These are phyloP conservation scores for Lentinula novae-zelandiae DNA, from an alignment of 1,284 basidiomycete species.

Conservation along the genomic window DNA sequence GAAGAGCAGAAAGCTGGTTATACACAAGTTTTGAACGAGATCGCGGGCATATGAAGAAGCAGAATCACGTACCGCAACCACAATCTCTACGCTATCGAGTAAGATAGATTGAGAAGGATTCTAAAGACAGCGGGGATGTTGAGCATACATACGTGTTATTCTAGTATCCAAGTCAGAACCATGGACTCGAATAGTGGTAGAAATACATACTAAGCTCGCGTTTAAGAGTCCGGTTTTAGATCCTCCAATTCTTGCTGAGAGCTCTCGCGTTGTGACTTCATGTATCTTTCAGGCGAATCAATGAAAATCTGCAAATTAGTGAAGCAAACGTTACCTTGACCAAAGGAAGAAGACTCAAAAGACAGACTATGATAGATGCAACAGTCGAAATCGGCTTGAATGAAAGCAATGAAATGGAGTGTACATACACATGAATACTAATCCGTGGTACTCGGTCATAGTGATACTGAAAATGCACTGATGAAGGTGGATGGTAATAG, in stretches of 20 bases:
- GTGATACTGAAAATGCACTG: constrained; percentile 65
- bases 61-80: constrained; percentile 58
- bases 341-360: constrained; percentile 65
- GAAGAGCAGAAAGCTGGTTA: constrained; percentile 48
- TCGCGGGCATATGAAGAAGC: no score
- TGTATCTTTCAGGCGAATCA: constrained; percentile 50
- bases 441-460: constrained; percentile 50
- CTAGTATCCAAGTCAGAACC: constrained; percentile 29
- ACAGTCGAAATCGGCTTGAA: neutral
- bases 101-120: neutral
- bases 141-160: constrained; percentile 57
- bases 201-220: constrained; percentile 67
- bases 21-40: neutral
- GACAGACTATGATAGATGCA: constrained; percentile 42
- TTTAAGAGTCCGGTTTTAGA: constrained; percentile 77
- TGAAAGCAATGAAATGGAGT: neutral
- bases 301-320: neutral
- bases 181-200: neutral
- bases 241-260: constrained; percentile 74
- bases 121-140: neutral
- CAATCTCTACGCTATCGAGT: constrained; percentile 59
- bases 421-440: constrained; percentile 62
- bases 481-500: neutral
- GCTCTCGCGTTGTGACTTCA: constrained; percentile 75
- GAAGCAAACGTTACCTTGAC: constrained; percentile 50